Conservation (phyloP, 176 grass and related monocot species). For the Eragrostis curvula region DNA sequence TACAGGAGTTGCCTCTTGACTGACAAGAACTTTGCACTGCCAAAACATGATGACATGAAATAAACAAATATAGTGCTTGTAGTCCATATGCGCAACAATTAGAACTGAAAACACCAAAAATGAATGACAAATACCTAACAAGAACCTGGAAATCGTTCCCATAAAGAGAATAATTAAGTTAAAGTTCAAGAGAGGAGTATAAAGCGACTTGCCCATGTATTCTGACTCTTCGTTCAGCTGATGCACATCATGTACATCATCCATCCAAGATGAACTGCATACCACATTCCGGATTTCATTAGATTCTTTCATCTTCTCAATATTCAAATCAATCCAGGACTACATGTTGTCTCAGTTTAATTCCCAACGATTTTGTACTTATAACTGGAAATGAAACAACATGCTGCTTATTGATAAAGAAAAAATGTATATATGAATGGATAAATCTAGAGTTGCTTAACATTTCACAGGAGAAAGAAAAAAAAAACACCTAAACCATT, state of each 20-base stretch:
- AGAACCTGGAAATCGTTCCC: neutral
- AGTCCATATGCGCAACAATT: neutral
- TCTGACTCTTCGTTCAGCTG: constrained; percentile 62
- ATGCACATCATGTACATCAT: constrained; percentile 51
- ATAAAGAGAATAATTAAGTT: neutral
- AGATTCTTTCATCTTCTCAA: constrained; percentile 1
- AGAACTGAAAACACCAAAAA: constrained; percentile 8
- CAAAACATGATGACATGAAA: neutral
- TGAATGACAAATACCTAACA: neutral
- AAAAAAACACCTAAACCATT: neutral
- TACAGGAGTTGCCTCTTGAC: neutral
- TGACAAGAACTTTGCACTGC: neutral
- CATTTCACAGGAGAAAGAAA: neutral
- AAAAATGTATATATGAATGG: neutral
- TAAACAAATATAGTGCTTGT: neutral
- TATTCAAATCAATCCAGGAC: constrained; percentile 20
- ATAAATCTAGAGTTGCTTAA: neutral
- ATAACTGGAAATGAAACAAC: neutral
- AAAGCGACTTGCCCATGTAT: constrained; percentile 75
- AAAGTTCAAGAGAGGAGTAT: neutral
- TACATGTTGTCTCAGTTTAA: constrained; percentile 5
- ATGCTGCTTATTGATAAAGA: neutral
- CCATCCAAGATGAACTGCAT: constrained; percentile 77
- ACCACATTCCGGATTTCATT: constrained; percentile 23
- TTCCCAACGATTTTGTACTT: neutral